Evolutionary conservation across 257 asterid genomes (phyloP).

Genomic region (Apocynum venetum): DNA sequence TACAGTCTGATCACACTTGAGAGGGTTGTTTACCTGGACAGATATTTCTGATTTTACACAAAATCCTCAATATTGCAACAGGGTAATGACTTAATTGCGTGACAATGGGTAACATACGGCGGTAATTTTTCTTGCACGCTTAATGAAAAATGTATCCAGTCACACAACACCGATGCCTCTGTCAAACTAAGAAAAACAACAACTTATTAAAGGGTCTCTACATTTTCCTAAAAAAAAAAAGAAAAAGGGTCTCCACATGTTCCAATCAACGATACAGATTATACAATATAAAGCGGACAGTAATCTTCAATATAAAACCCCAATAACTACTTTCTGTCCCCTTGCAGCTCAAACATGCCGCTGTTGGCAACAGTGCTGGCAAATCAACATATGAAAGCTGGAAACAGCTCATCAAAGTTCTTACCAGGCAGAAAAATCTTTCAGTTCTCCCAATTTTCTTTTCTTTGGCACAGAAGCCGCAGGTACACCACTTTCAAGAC

Average conservation of each 20-base stretch:
- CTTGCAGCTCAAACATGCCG: not conserved
- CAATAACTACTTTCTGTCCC: not conserved
- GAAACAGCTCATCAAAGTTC: not conserved
- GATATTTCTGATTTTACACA: not conserved
- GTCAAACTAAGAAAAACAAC: not conserved
- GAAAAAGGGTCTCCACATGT: not conserved
- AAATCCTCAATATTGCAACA: not conserved
- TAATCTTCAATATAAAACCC: not conserved
- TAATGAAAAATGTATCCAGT: not conserved
- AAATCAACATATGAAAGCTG: not conserved
- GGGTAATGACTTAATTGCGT: not conserved
- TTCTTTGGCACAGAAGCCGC: conserved; percentile 53
- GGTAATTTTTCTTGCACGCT: not conserved
- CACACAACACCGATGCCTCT: not conserved
- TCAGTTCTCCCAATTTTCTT: conserved; percentile 58
- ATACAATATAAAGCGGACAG: not conserved
- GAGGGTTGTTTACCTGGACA: not conserved
- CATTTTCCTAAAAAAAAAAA: no score
- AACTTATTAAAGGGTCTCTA: not conserved
- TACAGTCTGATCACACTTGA: not conserved
- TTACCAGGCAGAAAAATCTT: conserved; percentile 83
- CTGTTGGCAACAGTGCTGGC: not conserved
- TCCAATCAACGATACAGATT: not conserved
- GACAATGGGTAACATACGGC: not conserved
- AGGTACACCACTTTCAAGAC: conserved; percentile 36